Conservation (phyloP, 2,329 filamentous ascomycete genomes). For the Paecilomyces formosus region DNA sequence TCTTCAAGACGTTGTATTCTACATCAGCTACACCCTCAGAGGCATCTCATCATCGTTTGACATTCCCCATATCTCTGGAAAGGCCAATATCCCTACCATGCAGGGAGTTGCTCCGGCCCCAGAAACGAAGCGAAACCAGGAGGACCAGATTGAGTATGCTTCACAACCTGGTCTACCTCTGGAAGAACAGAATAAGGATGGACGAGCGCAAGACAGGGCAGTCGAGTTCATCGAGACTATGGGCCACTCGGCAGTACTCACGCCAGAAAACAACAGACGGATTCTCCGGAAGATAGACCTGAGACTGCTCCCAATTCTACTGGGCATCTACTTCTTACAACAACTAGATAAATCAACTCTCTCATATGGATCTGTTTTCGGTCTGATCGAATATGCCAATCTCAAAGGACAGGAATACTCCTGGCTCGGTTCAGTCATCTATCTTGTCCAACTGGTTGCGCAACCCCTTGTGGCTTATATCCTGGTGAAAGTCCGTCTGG, state of each 20-base stretch:
- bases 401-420: slow-evolving; percentile 50
- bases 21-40: background rate
- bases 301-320: slow-evolving; percentile 46
- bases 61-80: background rate
- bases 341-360: slow-evolving; percentile 57
- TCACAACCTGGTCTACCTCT: background rate
- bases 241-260: slow-evolving; percentile 41
- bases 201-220: slow-evolving; percentile 36
- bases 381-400: slow-evolving; percentile 51
- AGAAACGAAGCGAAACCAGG: background rate
- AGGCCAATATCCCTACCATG: background rate
- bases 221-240: slow-evolving; percentile 42
- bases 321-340: slow-evolving; percentile 57
- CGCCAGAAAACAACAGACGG: slow-evolving; percentile 45
- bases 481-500: slow-evolving; percentile 54
- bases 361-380: slow-evolving; percentile 56
- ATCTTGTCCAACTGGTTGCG: slow-evolving; percentile 48
- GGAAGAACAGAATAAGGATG: background rate
- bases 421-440: slow-evolving; percentile 47
- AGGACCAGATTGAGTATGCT: background rate
- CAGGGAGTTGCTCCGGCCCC: background rate
- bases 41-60: background rate
- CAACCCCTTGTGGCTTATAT: slow-evolving; percentile 47
- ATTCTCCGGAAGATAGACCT: slow-evolving; percentile 47
- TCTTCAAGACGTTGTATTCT: background rate